Base-by-base conservation (phyloP, 1,139 yeast species). In the Lodderomyces metapsilosis region DNA sequence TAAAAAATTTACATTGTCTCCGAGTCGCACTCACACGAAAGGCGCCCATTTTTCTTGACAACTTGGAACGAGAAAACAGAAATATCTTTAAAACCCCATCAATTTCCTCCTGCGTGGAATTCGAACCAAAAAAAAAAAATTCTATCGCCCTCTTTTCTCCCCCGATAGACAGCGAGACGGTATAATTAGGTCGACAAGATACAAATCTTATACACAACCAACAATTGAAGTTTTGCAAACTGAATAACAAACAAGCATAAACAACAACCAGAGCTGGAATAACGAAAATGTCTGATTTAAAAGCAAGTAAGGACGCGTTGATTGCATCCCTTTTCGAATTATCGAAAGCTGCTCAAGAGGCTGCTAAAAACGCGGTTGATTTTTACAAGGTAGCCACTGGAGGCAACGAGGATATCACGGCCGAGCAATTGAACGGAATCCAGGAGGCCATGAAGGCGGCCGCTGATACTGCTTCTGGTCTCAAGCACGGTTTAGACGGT, bases 241-340 rank as follows among this genome's bases (percentile, higher is more conserved):
- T 16, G 12, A 22, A n/a, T n/a, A n/a, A n/a, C n/a, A n/a, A n/a
- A 28, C 18, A 6, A 3, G 15, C 15, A 13, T 5, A 15, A 15
- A 28, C 6, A 28, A 4, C 35, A 36, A 27, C 5, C n/a, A 17
- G 12, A 18, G 15, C 34, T 24, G 24, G 23, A n/a, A n/a, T 23
- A 30, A 36, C 22, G 8, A 35, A 41, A 28, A 66, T 66, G 72
- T 50, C 68, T 36, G 71, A 65, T 39, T 58, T 62, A 45, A 67
- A 70, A 57, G 57, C 59, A 43, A 66, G 74, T 30, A 69, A 69
- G 57, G 74, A 71, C 55, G 62, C 82, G 63, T 74, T 87, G 38
- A 89, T 88, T 48, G 78, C 94, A 34, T 78, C 95, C 5, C 76
- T 88, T 46, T 84, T 83, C 55, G 89, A 84, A 59, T 76, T 88